Evolutionary conservation across 768 basidiomycete species (phyloP).

Genomic region (Naganishia kalamii): DNA sequence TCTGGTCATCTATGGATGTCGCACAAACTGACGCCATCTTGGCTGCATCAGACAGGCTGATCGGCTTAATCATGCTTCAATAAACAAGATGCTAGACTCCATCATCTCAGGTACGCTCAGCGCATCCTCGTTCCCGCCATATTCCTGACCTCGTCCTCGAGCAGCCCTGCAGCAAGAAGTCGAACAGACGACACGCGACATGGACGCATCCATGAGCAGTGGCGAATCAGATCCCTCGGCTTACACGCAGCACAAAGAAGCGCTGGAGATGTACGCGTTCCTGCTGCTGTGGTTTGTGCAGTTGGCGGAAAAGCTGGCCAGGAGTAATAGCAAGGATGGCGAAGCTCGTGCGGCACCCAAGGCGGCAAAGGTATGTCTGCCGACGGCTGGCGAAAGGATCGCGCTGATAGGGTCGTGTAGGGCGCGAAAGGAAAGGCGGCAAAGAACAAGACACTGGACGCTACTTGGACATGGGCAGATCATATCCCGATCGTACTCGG

Average conservation of each 20-base stretch:
- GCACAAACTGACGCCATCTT: not conserved
- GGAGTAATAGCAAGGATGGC: constrained; percentile 40
- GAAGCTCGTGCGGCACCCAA: constrained; percentile 43
- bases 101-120: constrained; percentile 55
- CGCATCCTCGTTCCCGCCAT: not conserved
- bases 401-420: too few relatives aligned
- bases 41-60: constrained; percentile 50
- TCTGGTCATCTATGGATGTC: not conserved
- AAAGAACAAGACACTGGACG: not conserved
- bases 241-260: constrained; percentile 55
- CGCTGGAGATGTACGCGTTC: constrained; percentile 88
- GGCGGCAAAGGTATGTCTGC: constrained; percentile 8
- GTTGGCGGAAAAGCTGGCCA: constrained; percentile 67
- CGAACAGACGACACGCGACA: constrained; percentile 63
- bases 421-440: constrained; percentile 10
- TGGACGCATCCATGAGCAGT: constrained; percentile 58
- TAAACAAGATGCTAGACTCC: constrained; percentile 83
- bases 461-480: constrained; percentile 53
- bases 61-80: constrained; percentile 57
- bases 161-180: constrained; percentile 52
- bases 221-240: constrained; percentile 38
- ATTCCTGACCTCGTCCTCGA: constrained; percentile 49
- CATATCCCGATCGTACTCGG: constrained; percentile 49
- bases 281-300: constrained; percentile 83
- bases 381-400: constrained; percentile 9